Conservation (phyloP, 1,284 basidiomycete species). For the Ceratobasidium sp. region DNA sequence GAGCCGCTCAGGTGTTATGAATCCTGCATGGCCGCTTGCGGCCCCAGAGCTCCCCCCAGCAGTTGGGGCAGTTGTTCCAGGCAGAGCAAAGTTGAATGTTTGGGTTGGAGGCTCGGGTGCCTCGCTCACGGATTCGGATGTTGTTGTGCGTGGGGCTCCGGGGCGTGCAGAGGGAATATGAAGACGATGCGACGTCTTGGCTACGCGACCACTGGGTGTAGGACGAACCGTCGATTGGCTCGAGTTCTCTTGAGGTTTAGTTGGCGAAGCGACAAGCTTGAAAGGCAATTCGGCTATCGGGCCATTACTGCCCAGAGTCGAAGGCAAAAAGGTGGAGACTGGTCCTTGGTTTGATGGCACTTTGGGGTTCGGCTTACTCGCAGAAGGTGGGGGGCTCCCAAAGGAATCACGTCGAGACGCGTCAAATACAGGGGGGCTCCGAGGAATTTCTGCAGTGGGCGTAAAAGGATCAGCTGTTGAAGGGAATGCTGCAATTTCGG, state of each 20-base stretch:
- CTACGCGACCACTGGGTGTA: slow-evolving; percentile 9
- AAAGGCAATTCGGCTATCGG: slow-evolving; percentile 16
- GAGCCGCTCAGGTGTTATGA: slow-evolving; percentile 24
- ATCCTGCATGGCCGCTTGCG: slow-evolving; percentile 1
- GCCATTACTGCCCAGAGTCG: neutral
- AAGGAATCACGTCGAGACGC: neutral
- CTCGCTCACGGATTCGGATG: neutral
- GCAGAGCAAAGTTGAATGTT: slow-evolving; percentile 18
- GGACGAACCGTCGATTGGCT: slow-evolving; percentile 1
- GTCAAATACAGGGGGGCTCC: slow-evolving; percentile 17
- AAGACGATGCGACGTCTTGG: slow-evolving; percentile 10
- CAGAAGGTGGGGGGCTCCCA: slow-evolving; percentile 24
- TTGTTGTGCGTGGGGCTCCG: neutral
- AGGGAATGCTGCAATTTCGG: neutral
- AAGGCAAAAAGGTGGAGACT: neutral
- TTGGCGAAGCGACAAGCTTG: slow-evolving; percentile 9
- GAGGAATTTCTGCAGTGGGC: neutral
- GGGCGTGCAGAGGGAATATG: neutral
- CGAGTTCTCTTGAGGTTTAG: slow-evolving; percentile 1
- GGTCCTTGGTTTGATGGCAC: slow-evolving; percentile 7
- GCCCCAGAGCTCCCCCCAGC: neutral
- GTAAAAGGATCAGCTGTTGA: slow-evolving; percentile 11
- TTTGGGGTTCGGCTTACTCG: slow-evolving; percentile 11
- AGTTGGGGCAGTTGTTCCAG: neutral
- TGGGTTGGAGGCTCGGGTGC: neutral